Evolutionary conservation across 2,329 filamentous ascomycete genomes (phyloP).

Genomic region (Paracoccidioides brasiliensis): DNA sequence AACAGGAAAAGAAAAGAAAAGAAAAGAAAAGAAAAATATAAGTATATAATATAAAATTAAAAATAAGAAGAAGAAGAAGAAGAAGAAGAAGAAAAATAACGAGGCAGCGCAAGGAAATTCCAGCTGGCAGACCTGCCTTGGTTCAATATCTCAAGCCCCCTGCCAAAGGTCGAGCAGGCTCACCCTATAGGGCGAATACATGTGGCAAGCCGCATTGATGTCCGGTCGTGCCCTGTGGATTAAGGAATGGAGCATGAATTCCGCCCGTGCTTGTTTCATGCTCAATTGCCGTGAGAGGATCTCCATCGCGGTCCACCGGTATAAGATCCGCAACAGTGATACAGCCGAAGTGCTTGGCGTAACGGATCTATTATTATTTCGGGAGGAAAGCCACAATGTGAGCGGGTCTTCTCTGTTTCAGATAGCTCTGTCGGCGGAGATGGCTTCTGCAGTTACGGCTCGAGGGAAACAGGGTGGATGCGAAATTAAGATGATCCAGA

Average conservation of each 20-base stretch:
- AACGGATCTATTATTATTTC: constrained; percentile 21
- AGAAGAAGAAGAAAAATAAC: no score
- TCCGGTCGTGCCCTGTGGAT: constrained; percentile 43
- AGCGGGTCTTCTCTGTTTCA: not conserved
- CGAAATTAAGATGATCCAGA: constrained; percentile 19
- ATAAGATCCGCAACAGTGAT: constrained; percentile 32
- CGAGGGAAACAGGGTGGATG: not conserved
- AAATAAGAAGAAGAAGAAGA: no score
- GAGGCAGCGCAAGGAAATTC: not conserved
- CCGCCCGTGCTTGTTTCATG: constrained; percentile 31
- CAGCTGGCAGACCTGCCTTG: constrained; percentile 15
- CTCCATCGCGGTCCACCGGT: constrained; percentile 31
- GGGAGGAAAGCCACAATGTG: not conserved
- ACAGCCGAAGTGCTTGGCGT: constrained; percentile 33
- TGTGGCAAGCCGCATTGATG: constrained; percentile 33
- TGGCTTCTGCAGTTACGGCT: not conserved
- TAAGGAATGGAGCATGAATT: constrained; percentile 34
- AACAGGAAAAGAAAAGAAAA: no score
- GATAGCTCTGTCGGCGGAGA: no score
- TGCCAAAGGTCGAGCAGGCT: constrained; percentile 31
- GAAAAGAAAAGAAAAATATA: no score
- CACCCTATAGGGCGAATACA: constrained; percentile 33
- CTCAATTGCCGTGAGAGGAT: constrained; percentile 30
- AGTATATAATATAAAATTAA: no score
- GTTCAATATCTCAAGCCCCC: constrained; percentile 31